Conservation (phyloP, 108 stramenopile species). For the Cyclostephanos invisitatus region DNA sequence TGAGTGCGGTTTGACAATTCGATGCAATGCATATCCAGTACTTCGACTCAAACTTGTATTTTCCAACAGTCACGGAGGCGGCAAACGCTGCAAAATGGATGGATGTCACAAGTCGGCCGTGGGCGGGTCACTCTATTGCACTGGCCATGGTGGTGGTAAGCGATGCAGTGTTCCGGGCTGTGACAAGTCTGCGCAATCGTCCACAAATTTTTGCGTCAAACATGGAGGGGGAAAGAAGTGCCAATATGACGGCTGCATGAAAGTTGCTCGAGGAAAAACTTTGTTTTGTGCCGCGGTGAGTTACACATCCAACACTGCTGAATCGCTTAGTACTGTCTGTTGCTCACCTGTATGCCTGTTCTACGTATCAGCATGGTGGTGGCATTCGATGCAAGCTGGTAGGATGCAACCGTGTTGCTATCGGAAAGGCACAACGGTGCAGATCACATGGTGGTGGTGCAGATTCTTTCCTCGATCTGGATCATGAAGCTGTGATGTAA, state of each 20-base stretch:
- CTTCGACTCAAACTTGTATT: neutral
- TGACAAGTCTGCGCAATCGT: slow-evolving; percentile 93
- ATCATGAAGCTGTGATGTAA: neutral
- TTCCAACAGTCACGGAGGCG: slow-evolving; percentile 87
- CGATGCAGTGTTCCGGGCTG: slow-evolving; percentile 89
- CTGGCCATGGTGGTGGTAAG: slow-evolving; percentile 95
- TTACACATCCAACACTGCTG: neutral
- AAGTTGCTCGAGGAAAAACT: slow-evolving; percentile 88
- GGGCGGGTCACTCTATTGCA: slow-evolving; percentile 93
- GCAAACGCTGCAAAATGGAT: slow-evolving; percentile 88
- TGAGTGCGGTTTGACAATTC: slow-evolving; percentile 19
- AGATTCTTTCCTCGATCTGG: neutral
- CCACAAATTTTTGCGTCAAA: slow-evolving; percentile 94
- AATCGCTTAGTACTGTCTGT: neutral
- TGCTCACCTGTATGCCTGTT: slow-evolving; percentile 6
- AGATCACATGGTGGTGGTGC: slow-evolving; percentile 91
- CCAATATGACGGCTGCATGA: slow-evolving; percentile 68
- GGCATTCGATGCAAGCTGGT: slow-evolving; percentile 93
- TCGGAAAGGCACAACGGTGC: slow-evolving; percentile 92
- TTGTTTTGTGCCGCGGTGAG: slow-evolving; percentile 82
- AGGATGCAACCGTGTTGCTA: slow-evolving; percentile 93
- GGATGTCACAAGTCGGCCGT: slow-evolving; percentile 97
- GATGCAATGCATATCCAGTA: neutral
- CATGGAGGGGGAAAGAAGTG: slow-evolving; percentile 99
- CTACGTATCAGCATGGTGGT: slow-evolving; percentile 86